Conservation (phyloP, 768 basidiomycete genomes). For the Xerocomellus dryophilus region DNA sequence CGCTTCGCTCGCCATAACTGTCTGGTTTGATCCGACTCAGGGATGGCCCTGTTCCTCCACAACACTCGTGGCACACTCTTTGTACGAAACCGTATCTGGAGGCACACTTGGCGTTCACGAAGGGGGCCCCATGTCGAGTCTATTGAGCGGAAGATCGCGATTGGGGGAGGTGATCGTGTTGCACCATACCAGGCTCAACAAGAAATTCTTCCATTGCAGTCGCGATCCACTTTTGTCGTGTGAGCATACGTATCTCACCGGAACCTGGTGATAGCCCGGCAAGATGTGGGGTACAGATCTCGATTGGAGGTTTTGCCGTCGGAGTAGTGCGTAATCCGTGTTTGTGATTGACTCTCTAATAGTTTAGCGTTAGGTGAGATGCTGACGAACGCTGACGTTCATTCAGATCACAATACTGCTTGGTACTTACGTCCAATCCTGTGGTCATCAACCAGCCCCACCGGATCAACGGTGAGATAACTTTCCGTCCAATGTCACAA, state of each 20-base stretch:
- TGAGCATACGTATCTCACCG: slow-evolving; percentile 5
- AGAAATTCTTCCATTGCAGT: slow-evolving; percentile 14
- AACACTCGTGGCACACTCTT: slow-evolving; percentile 7
- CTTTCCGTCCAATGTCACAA: slow-evolving; percentile 15
- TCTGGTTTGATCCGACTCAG: slow-evolving; percentile 29
- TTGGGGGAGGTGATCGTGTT: background rate
- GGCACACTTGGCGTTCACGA: slow-evolving; percentile 6
- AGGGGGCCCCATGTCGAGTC: slow-evolving; percentile 1
- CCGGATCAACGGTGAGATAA: slow-evolving; percentile 9
- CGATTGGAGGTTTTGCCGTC: slow-evolving; percentile 4
- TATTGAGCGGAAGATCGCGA: slow-evolving; percentile 16
- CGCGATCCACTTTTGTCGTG: slow-evolving; percentile 8
- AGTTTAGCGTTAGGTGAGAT: slow-evolving; percentile 1
- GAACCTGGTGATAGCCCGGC: background rate
- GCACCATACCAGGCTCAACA: slow-evolving; percentile 10
- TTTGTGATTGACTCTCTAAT: slow-evolving; percentile 10
- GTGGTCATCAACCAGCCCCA: background rate
- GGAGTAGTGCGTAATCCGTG: background rate
- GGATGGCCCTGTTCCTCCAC: slow-evolving; percentile 16
- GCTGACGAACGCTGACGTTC: slow-evolving; percentile 1
- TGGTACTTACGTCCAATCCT: slow-evolving; percentile 7
- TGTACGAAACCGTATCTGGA: slow-evolving; percentile 10
- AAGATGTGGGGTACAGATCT: slow-evolving; percentile 26
- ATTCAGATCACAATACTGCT: slow-evolving; percentile 13
- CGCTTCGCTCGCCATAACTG: slow-evolving; percentile 7